Evolutionary conservation across 2,329 filamentous ascomycete genomes (phyloP), one percentile per base, ranked within the genome.

Genomic region (Exophiala sp.): DNA sequence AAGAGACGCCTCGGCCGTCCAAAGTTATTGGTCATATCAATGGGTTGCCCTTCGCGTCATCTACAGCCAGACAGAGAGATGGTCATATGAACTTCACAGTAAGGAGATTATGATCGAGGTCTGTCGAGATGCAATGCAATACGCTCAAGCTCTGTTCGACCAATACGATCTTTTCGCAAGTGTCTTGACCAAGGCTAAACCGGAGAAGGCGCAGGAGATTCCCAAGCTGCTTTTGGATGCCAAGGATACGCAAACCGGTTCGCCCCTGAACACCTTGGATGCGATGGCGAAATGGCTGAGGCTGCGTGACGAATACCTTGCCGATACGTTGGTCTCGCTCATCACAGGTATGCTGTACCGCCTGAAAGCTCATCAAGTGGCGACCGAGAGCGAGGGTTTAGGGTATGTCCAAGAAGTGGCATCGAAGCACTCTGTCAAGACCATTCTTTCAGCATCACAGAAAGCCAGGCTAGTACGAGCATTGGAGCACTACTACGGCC

Each of bases 61-160:
- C 12, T 96, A 96, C 65, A 78, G 84, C 39, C 84, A 86, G 56
- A 95, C 91, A 2, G 91, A 96, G 66, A 75, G 76, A 9, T 99
- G 94, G 94, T 90, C 89, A 60, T 75, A 82, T 18, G 69, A 73
- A 43, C 71, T 74, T 3, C 83, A 89, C 54, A 86, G 92, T 47
- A 94, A 90, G 67, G 72, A 77, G 16, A 77, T 83, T 50, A 91
- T 99, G 89, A 86, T 91, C 64, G 86, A 96, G 53, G 96, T 97
- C 65, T 96, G 91, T 67, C 86, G 94, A 61, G 90, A 96, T 66
- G 88, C 89, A 11, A 99, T 99, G 83, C 90, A 97, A 64, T 88
- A 96, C 66, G 91, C 92, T 0, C 89, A 95, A 65, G 80, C 82
- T 34, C 79, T 96, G 1, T 88, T 97, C 66, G 85, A 89, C 38